Percentiles rank a stretch among this genome's conserved stretches.
Evolutionary conservation across 2,329 filamentous ascomycete species (phyloP).

Genomic region (Fusarium pseudocircinatum): DNA sequence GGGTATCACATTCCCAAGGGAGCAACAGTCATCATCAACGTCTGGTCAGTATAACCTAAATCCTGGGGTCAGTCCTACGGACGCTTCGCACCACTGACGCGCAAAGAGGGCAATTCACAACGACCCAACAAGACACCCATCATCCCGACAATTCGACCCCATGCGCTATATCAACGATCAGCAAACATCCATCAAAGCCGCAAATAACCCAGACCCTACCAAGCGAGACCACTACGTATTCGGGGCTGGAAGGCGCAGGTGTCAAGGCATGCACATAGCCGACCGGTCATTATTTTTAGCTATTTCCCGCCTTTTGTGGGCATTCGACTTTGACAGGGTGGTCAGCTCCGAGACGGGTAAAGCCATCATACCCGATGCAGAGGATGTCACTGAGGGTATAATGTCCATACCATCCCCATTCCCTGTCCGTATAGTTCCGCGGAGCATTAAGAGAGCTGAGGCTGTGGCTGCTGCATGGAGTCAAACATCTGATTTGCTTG

Average conservation of each 20-base stretch:
- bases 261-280: neutral
- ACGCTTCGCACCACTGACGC: neutral
- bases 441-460: neutral
- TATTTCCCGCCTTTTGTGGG: neutral
- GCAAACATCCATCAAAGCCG: neutral
- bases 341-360: neutral
- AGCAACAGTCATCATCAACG: neutral
- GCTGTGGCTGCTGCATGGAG: neutral
- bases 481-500: neutral
- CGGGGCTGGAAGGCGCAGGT: neutral
- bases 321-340: neutral
- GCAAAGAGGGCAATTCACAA: neutral
- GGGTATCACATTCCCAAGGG: neutral
- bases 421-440: neutral
- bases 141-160: neutral
- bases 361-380: neutral
- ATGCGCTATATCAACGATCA: neutral
- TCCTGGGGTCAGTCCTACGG: too few species aligned
- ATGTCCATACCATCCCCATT: neutral
- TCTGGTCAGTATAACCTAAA: neutral
- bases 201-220: neutral
- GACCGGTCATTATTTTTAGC: neutral
- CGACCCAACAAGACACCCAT: neutral
- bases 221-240: neutral
- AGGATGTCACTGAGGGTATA: neutral